Percentiles rank a stretch among this genome's conserved stretches.
These are phyloP conservation scores for Aspergillus haitiensis DNA, from an alignment of 495 filamentous ascomycete genomes.

Conservation along the genomic window DNA sequence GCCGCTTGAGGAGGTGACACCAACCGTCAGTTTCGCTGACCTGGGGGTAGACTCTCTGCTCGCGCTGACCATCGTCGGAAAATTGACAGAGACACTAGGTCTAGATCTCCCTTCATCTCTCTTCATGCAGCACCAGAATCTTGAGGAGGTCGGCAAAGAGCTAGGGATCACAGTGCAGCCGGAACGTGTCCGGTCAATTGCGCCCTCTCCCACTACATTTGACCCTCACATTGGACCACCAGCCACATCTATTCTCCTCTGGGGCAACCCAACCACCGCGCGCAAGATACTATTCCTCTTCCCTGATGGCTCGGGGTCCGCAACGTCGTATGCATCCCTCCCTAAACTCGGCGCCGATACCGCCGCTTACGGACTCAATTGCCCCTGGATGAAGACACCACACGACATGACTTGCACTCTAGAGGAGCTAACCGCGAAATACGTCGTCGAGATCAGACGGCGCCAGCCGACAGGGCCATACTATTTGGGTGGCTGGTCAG, in stretches of 20 bases:
- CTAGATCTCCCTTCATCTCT: slow-evolving; percentile 43
- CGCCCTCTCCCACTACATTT: not conserved
- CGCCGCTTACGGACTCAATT: slow-evolving; percentile 17
- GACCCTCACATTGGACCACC: not conserved
- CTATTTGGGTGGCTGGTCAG: slow-evolving; percentile 46
- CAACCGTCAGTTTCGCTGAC: slow-evolving; percentile 39
- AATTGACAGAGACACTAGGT: slow-evolving; percentile 39
- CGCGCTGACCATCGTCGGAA: slow-evolving; percentile 40
- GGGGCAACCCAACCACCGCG: slow-evolving; percentile 30
- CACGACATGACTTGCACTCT: slow-evolving; percentile 1
- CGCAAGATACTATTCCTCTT: slow-evolving; percentile 34
- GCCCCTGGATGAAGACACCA: slow-evolving; percentile 14
- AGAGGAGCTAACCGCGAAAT: not conserved
- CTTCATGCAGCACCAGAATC: slow-evolving; percentile 52
- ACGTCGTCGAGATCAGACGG: slow-evolving; percentile 3
- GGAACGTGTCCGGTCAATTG: not conserved
- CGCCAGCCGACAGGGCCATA: slow-evolving; percentile 11
- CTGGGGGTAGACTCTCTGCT: slow-evolving; percentile 54
- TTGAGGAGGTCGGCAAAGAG: slow-evolving; percentile 29
- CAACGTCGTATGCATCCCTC: slow-evolving; percentile 19
- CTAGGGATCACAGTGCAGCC: not conserved
- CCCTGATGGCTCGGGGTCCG: slow-evolving; percentile 35
- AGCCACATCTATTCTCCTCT: slow-evolving; percentile 26
- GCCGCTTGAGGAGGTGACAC: slow-evolving; percentile 36
- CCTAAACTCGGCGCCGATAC: slow-evolving; percentile 2